Evolutionary conservation across 495 filamentous ascomycete genomes (phyloP), one percentile per base, ranked within the genome.

Genomic region (Arthonia radiata): DNA sequence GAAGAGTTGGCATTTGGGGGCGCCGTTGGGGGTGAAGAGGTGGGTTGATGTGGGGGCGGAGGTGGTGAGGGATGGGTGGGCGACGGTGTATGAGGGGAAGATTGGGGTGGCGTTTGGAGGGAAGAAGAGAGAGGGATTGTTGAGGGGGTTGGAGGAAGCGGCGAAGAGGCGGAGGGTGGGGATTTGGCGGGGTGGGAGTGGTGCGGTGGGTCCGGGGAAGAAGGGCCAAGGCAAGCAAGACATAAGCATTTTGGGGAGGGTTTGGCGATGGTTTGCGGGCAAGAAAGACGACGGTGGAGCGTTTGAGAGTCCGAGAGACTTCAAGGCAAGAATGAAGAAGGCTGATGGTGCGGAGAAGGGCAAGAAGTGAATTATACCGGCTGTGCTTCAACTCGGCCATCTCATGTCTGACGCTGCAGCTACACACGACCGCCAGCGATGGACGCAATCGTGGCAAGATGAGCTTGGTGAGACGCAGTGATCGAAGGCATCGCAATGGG

Each of bases 11-110:
- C 54, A 31, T 54, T 56, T 15, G 42, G 67, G 13, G 54, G 65
- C 30, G 65, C 63, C 33, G 28, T 7, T 6, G 6, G 11, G 19
- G 19, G 47, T 73, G 13, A 43, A 64, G 11, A 62, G 65, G 27
- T 59, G 62, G 27, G 83, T n/a, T n/a, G n/a, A 97, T 47, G 78
- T 94, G 4, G 79, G 82, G 2, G 54, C 78, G 33, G 74, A 86
- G 44, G 83, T 97, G 81, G 43, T 97, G 35, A 69, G 60, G 47
- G 56, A 47, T 15, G 86, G 86, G 2, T 45, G 86, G 35, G 89
- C 83, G 11, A 82, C 74, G 0, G 70, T 89, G 3, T 97, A 92
- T 42, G 86, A 94, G 46, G 82, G 75, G 13, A 92, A 82, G 49
- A 59, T 49, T 6, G 81, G 80, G 5, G 67, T 67, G 2, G 86